These are phyloP conservation scores for Aspergillus ustus DNA, from an alignment of 2,329 filamentous ascomycete species.

Conservation along the genomic window DNA sequence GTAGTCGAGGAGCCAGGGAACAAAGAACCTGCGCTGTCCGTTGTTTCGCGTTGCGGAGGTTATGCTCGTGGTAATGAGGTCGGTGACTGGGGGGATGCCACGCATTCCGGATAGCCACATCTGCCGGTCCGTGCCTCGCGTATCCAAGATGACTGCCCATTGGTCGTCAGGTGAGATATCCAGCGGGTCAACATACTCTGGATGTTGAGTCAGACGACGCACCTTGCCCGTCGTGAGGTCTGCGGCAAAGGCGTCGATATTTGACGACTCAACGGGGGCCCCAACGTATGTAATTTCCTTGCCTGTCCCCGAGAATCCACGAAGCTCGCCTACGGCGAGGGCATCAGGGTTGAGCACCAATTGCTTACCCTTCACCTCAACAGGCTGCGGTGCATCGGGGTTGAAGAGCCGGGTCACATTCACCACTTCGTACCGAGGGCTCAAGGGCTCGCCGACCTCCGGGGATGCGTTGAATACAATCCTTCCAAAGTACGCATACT, in stretches of 20 bases:
- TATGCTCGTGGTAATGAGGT: slow-evolving; percentile 33
- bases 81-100: slow-evolving; percentile 45
- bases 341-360: slow-evolving; percentile 18
- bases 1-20: slow-evolving; percentile 50
- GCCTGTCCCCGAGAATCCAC: not conserved
- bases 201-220: not conserved
- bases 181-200: not conserved
- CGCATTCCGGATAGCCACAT: slow-evolving; percentile 23
- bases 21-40: slow-evolving; percentile 44
- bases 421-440: slow-evolving; percentile 47
- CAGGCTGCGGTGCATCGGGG: slow-evolving; percentile 23
- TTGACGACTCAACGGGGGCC: not conserved
- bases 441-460: slow-evolving; percentile 31
- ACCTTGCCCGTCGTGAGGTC: not conserved
- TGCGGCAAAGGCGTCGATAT: not conserved
- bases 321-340: slow-evolving; percentile 44
- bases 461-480: slow-evolving; percentile 48
- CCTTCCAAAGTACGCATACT: slow-evolving; percentile 41
- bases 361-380: slow-evolving; percentile 31
- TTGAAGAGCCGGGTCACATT: slow-evolving; percentile 44
- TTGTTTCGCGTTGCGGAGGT: not conserved
- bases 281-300: not conserved
- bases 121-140: slow-evolving; percentile 19
- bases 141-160: slow-evolving; percentile 41
- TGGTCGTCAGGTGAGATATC: slow-evolving; percentile 43